Conservation (phyloP, 306 rosid species). For the Vicia villosa region DNA sequence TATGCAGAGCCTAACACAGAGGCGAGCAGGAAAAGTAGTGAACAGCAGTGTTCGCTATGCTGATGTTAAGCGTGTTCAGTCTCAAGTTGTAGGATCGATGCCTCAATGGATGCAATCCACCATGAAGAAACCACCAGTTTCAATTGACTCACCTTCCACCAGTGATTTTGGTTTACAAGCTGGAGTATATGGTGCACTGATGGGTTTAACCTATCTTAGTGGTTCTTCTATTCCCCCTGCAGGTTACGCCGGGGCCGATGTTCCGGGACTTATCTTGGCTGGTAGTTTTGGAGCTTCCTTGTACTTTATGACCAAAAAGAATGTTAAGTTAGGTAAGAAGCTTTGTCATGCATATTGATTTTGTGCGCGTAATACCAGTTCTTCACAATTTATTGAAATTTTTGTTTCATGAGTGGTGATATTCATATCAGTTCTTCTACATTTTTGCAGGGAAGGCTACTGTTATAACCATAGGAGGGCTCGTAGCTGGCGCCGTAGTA, state of each 20-base stretch:
- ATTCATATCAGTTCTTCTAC: background rate
- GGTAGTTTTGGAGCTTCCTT: slow-evolving; percentile 99
- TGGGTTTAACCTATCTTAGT: slow-evolving; percentile 75
- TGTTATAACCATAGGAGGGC: slow-evolving; percentile 88
- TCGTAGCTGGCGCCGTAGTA: slow-evolving; percentile 84
- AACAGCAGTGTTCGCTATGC: slow-evolving; percentile 81
- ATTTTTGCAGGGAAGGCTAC: slow-evolving; percentile 86
- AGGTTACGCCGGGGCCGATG: slow-evolving; percentile 76
- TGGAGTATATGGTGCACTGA: slow-evolving; percentile 92
- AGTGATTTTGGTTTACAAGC: slow-evolving; percentile 85
- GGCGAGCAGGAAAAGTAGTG: slow-evolving; percentile 88
- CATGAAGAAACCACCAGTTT: slow-evolving; percentile 64
- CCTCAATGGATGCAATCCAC: slow-evolving; percentile 81
- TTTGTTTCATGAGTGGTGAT: background rate
- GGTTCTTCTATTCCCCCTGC: slow-evolving; percentile 62
- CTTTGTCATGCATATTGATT: slow-evolving; percentile 25
- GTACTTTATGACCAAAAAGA: slow-evolving; percentile 92
- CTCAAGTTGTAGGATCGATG: slow-evolving; percentile 58
- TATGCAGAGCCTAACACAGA: slow-evolving; percentile 88
- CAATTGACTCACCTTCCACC: slow-evolving; percentile 74
- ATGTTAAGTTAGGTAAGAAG: slow-evolving; percentile 77
- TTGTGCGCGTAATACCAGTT: slow-evolving; percentile 11
- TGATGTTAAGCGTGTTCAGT: slow-evolving; percentile 79
- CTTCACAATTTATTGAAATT: slow-evolving; percentile 21
- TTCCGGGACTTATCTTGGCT: slow-evolving; percentile 96